Conservation (phyloP, 805 yeast species). For the Candida argentea region DNA sequence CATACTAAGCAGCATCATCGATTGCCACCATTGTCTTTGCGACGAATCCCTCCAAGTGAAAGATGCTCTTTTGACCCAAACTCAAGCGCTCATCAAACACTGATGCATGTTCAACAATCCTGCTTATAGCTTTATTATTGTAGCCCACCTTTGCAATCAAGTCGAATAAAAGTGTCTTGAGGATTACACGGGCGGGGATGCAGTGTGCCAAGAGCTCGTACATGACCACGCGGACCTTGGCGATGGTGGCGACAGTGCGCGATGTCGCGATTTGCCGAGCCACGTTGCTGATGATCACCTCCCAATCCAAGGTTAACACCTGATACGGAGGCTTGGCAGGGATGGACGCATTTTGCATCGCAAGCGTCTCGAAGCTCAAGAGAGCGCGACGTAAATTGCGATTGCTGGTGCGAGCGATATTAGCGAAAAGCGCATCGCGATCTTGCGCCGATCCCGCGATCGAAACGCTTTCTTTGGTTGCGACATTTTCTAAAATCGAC, state of each 20-base stretch:
- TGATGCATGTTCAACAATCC: constrained; percentile 51
- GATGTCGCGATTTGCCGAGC: constrained; percentile 51
- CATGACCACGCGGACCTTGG: constrained; percentile 54
- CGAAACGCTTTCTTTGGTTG: constrained; percentile 38
- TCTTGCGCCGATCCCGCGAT: constrained; percentile 29
- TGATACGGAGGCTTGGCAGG: constrained; percentile 30
- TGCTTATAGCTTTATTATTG: constrained; percentile 6
- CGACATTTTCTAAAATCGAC: constrained; percentile 43
- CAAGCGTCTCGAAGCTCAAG: constrained; percentile 72
- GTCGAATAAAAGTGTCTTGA: constrained; percentile 46
- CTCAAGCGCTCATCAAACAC: constrained; percentile 77
- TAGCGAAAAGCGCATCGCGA: constrained; percentile 26
- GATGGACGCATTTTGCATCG: constrained; percentile 54
- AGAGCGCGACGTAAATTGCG: constrained; percentile 74
- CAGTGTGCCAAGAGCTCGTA: constrained; percentile 89
- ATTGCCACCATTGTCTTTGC: constrained; percentile 78
- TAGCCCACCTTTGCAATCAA: constrained; percentile 16
- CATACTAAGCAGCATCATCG: constrained; percentile 27
- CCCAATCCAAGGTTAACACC: constrained; percentile 80
- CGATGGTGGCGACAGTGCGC: constrained; percentile 52
- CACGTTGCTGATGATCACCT: constrained; percentile 58
- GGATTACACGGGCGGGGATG: constrained; percentile 76
- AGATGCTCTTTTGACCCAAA: constrained; percentile 80
- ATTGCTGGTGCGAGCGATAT: constrained; percentile 45
- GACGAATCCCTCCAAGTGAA: constrained; percentile 89